phyloP scores from a whole-genome alignment of 148 eudicot species.

The Dysphania ambrosioides region DNA sequence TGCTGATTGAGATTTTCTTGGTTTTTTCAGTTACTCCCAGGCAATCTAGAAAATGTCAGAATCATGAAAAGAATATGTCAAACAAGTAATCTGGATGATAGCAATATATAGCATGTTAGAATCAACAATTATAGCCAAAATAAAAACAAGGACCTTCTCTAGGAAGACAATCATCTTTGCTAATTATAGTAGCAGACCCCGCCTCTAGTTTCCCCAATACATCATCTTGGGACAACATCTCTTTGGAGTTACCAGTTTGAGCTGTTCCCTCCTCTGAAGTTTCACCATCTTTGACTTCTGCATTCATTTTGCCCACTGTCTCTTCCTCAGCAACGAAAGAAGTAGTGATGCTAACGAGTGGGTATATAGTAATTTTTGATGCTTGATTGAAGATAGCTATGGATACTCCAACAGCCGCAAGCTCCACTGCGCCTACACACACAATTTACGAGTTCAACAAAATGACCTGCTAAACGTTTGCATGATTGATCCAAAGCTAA shows the following conservation, averaged over 20 bases:
- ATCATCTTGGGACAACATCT: constrained; percentile 26
- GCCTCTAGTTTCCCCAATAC: constrained; percentile 37
- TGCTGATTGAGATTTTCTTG: constrained; percentile 10
- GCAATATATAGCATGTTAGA: no score
- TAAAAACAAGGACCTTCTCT: constrained; percentile 24
- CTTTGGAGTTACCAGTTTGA: background rate
- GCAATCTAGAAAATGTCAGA: constrained; percentile 21
- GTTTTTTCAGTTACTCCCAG: constrained; percentile 26
- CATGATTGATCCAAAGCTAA: no score
- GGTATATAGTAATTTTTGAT: constrained; percentile 78
- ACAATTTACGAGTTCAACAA: background rate
- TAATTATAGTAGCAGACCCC: constrained; percentile 24
- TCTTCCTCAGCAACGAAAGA: constrained; percentile 95
- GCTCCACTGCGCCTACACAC: constrained; percentile 60
- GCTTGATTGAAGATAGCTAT: constrained; percentile 96
- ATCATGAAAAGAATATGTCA: background rate
- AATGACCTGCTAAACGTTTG: no score
- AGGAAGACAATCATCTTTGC: constrained; percentile 14
- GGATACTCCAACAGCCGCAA: constrained; percentile 90
- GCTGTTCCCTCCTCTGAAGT: background rate
- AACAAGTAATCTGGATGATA: background rate
- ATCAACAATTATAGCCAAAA: no score
- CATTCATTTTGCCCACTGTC: constrained; percentile 31
- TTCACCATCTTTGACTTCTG: background rate
- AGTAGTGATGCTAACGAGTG: constrained; percentile 88